Evolutionary conservation across 768 basidiomycete species (phyloP).

Genomic region (Termitomyces heimii): DNA sequence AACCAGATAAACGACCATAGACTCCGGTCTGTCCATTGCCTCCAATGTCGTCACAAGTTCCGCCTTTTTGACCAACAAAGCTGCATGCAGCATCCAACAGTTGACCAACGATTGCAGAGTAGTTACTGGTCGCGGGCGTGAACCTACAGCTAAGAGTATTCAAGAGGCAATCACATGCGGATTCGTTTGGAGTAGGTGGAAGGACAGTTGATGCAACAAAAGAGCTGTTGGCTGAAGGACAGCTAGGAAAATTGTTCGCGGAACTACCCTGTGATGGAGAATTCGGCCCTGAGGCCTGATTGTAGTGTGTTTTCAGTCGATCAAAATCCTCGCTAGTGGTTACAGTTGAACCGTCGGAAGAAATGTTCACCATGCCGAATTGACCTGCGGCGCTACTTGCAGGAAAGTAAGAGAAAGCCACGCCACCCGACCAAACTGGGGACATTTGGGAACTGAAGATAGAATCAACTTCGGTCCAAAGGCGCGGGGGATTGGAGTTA

Average conservation of each 20-base stretch:
- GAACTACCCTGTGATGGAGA: conserved; percentile 42
- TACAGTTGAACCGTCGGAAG: conserved; percentile 58
- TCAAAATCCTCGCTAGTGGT: conserved; percentile 64
- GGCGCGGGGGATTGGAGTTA: conserved; percentile 50
- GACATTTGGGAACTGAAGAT: conserved; percentile 72
- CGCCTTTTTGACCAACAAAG: conserved; percentile 55
- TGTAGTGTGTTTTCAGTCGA: conserved; percentile 59
- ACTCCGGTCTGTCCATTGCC: conserved; percentile 67
- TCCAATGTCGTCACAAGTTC: conserved; percentile 63
- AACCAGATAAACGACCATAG: conserved; percentile 73
- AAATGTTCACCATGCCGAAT: conserved; percentile 84
- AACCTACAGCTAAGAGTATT: conserved; percentile 68
- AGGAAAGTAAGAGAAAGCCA: conserved; percentile 90
- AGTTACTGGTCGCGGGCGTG: conserved; percentile 56
- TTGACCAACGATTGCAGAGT: conserved; percentile 50
- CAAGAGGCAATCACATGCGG: conserved; percentile 75
- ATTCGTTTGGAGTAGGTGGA: conserved; percentile 79
- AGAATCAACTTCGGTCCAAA: conserved; percentile 76
- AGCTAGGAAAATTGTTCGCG: conserved; percentile 50
- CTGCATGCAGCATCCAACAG: conserved; percentile 72
- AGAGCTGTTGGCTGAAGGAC: conserved; percentile 54
- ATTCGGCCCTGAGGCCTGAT: conserved; percentile 49
- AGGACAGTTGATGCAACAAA: conserved; percentile 64
- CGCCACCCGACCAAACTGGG: conserved; percentile 79
- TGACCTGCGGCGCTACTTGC: conserved; percentile 64